A percentile compares a stretch with the other conserved stretches of the same genome.
phyloP scores from a whole-genome alignment of 768 basidiomycete genomes.

The Panaeolus papilionaceus region DNA sequence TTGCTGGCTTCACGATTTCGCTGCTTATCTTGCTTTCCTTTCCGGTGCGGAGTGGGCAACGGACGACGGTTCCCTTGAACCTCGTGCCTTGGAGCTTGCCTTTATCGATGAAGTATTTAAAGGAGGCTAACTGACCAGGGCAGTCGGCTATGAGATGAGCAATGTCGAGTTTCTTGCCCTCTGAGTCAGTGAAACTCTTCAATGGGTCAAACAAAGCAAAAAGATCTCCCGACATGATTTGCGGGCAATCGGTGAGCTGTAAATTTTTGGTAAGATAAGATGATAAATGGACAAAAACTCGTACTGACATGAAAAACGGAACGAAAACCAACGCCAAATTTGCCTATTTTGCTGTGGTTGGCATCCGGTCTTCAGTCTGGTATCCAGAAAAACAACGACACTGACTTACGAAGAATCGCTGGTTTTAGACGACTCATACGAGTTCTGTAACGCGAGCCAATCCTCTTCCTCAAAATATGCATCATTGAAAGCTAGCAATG shows the following conservation, averaged over 20 bases:
- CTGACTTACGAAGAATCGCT: slow-evolving; percentile 46
- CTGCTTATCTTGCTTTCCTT: slow-evolving; percentile 40
- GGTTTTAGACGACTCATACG: slow-evolving; percentile 53
- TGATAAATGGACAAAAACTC: background rate
- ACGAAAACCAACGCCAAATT: slow-evolving; percentile 58
- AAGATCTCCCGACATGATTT: slow-evolving; percentile 48
- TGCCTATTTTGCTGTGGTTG: slow-evolving; percentile 52
- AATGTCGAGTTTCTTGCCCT: slow-evolving; percentile 39
- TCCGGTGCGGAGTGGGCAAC: slow-evolving; percentile 49
- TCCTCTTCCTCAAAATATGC: slow-evolving; percentile 45
- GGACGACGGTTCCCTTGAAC: slow-evolving; percentile 49
- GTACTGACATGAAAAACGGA: slow-evolving; percentile 54
- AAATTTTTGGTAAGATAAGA: background rate
- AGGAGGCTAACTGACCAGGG: slow-evolving; percentile 40
- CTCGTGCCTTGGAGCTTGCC: slow-evolving; percentile 20
- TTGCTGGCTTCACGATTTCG: slow-evolving; percentile 35
- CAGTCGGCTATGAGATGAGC: slow-evolving; percentile 26
- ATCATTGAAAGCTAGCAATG: slow-evolving; percentile 54
- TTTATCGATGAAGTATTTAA: slow-evolving; percentile 33
- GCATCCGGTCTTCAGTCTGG: background rate
- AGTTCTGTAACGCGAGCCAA: slow-evolving; percentile 49
- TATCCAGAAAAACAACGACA: background rate
- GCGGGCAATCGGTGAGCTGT: slow-evolving; percentile 56
- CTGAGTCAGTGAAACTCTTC: slow-evolving; percentile 32
- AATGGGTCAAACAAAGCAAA: slow-evolving; percentile 54